Percentiles rank a stretch among this genome's conserved stretches.
phyloP scores from a whole-genome alignment of 495 filamentous ascomycete genomes.

The Annulohypoxylon nitens region DNA sequence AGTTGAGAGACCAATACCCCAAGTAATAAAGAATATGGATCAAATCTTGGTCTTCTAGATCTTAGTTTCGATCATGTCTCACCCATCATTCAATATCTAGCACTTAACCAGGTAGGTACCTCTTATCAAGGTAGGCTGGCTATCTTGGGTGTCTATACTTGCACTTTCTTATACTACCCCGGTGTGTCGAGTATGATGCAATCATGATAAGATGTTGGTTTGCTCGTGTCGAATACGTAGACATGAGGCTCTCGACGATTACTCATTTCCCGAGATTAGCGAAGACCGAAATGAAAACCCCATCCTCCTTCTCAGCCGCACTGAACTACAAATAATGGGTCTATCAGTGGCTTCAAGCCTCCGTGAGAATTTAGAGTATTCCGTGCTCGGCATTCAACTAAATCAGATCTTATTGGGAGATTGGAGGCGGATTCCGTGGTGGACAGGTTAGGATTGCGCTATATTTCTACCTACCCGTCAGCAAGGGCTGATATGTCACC shows the following conservation, averaged over 20 bases:
- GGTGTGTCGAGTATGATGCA: neutral
- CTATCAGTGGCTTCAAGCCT: neutral
- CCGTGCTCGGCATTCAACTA: slow-evolving; percentile 14
- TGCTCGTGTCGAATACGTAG: neutral
- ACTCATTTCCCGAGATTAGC: neutral
- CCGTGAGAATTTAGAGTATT: slow-evolving; percentile 28
- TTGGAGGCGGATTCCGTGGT: neutral
- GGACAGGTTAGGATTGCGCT: neutral
- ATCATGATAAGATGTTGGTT: neutral
- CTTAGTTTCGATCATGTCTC: neutral
- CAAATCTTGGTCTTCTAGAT: neutral
- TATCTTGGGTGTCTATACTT: neutral
- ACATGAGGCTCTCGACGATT: neutral
- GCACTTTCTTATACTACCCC: neutral
- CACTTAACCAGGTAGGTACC: neutral
- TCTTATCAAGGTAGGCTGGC: neutral
- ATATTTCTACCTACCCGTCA: slow-evolving; percentile 1
- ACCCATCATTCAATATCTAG: neutral
- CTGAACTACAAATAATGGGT: slow-evolving; percentile 10
- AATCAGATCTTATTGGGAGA: slow-evolving; percentile 6
- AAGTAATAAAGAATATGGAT: neutral
- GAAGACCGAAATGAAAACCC: neutral
- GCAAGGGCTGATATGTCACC: slow-evolving; percentile 7
- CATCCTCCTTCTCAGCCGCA: slow-evolving; percentile 10
- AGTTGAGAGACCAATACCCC: neutral